Evolutionary conservation across 192 early-diverging fungal species (phyloP).

Genomic region (Backusella psychrophila): DNA sequence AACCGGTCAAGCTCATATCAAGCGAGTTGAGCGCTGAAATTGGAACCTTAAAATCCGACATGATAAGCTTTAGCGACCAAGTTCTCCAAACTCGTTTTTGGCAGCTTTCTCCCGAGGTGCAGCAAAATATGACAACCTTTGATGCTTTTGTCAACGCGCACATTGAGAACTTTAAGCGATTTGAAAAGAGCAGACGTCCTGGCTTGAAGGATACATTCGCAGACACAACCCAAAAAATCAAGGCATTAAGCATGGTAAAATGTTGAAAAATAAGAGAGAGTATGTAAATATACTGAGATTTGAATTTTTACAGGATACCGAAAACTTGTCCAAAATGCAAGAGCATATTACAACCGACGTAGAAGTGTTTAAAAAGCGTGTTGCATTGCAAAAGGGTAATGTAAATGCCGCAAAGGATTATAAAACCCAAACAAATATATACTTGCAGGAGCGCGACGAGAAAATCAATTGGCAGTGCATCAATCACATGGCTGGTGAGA

Average conservation of each 20-base stretch:
- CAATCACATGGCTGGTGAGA: background rate
- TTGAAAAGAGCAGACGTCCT: background rate
- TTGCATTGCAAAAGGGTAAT: too few species aligned
- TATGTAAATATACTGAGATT: background rate
- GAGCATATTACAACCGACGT: too few species aligned
- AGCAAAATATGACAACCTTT: background rate
- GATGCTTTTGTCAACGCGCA: background rate
- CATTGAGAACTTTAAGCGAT: background rate
- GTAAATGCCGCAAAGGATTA: too few species aligned
- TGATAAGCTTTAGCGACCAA: background rate
- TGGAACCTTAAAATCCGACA: background rate
- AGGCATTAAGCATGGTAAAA: background rate
- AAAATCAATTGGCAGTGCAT: background rate
- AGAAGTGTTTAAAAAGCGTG: too few species aligned
- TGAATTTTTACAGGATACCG: background rate
- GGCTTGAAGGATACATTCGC: background rate
- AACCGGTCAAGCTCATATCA: background rate
- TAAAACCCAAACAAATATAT: background rate
- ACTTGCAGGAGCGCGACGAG: background rate
- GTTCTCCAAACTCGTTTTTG: background rate
- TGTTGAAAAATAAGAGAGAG: background rate
- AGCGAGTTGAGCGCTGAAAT: background rate
- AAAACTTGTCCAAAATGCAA: background rate
- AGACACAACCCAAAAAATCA: background rate
- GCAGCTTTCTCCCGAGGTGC: background rate